phyloP scores from a whole-genome alignment of 202 grass and related monocot species.

The Saccharum hybrid region DNA sequence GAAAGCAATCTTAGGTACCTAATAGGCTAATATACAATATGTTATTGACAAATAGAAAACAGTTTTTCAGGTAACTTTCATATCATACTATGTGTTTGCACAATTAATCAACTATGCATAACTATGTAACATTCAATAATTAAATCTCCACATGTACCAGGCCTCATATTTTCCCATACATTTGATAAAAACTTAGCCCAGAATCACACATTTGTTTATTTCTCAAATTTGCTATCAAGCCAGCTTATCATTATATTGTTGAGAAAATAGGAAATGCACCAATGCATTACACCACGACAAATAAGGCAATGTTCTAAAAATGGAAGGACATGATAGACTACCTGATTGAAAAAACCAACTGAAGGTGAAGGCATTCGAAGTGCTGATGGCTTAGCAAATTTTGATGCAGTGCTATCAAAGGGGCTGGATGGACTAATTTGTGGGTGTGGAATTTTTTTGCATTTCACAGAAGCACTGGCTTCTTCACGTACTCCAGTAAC shows the following conservation, averaged over 20 bases:
- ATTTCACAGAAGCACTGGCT: slow-evolving; percentile 43
- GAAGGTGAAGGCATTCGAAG: slow-evolving; percentile 86
- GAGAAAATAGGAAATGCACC: not conserved
- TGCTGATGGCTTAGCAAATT: slow-evolving; percentile 67
- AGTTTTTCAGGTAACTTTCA: slow-evolving; percentile 24
- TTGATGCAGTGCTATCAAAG: slow-evolving; percentile 36
- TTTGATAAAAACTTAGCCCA: slow-evolving; percentile 22
- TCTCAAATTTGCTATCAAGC: slow-evolving; percentile 11
- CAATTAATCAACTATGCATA: not conserved
- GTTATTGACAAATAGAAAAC: not conserved
- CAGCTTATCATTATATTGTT: not conserved
- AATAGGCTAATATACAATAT: not conserved
- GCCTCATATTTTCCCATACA: not conserved
- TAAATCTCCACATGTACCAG: slow-evolving; percentile 4
- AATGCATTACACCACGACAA: slow-evolving; percentile 19
- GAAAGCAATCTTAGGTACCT: not conserved
- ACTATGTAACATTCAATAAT: not conserved
- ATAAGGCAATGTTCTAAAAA: slow-evolving; percentile 8
- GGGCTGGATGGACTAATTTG: slow-evolving; percentile 46
- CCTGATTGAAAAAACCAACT: slow-evolving; percentile 76
- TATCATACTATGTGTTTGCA: slow-evolving; percentile 3
- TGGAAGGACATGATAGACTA: slow-evolving; percentile 40
- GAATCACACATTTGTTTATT: slow-evolving; percentile 37
- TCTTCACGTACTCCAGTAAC: slow-evolving; percentile 29
- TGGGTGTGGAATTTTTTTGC: slow-evolving; percentile 27